Percentiles rank a stretch among this genome's conserved stretches.
phyloP scores from a whole-genome alignment of 805 yeast species.

The Pichia heedii region DNA sequence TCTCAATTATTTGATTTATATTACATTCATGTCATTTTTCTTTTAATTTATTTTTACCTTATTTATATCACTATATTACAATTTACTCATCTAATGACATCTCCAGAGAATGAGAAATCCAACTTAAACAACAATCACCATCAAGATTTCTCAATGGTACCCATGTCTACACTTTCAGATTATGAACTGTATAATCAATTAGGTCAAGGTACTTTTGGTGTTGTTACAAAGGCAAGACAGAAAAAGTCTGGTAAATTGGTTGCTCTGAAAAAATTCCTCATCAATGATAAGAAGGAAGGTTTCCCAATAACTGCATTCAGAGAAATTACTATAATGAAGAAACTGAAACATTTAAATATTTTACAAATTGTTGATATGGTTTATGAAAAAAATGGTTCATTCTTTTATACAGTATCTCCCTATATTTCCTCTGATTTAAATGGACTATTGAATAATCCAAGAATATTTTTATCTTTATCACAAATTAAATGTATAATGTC shows the following conservation, averaged over 20 bases:
- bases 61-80: too few relatives aligned
- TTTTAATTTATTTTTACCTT: not conserved
- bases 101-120: not conserved
- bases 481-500: slow-evolving; percentile 77
- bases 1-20: too few relatives aligned
- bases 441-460: slow-evolving; percentile 78
- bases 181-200: slow-evolving; percentile 35
- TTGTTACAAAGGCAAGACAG: slow-evolving; percentile 71
- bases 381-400: slow-evolving; percentile 33
- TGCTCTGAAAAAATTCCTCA: slow-evolving; percentile 80
- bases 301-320: slow-evolving; percentile 94
- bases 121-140: not conserved
- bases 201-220: slow-evolving; percentile 86
- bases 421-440: slow-evolving; percentile 90
- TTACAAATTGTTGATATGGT: slow-evolving; percentile 75
- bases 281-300: slow-evolving; percentile 68
- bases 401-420: slow-evolving; percentile 80
- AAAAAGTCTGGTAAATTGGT: slow-evolving; percentile 50
- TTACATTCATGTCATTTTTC: too few relatives aligned
- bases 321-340: slow-evolving; percentile 76
- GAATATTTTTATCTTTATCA: slow-evolving; percentile 46
- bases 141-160: not conserved
- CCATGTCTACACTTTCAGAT: slow-evolving; percentile 24
- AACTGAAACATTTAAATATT: slow-evolving; percentile 59
- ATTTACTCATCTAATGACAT: not conserved